Conservation (phyloP, 139 green algal species). For the Chlorella sp. region DNA sequence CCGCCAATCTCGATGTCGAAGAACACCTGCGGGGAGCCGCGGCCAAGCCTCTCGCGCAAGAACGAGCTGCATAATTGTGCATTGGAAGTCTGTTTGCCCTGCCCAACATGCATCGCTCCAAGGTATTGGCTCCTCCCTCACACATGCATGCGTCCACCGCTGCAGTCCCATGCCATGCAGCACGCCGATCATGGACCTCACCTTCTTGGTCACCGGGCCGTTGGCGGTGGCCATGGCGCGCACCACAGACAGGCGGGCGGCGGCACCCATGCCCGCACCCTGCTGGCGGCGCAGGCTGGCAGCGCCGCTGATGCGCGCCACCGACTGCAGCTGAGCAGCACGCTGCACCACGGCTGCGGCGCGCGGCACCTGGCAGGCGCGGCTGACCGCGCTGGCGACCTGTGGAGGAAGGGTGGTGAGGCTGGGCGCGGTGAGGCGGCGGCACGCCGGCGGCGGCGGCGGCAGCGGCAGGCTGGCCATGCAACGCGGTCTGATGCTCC, state of each 20-base stretch:
- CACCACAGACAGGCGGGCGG: constrained; percentile 2
- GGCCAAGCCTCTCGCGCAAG: too few species aligned
- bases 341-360: not conserved
- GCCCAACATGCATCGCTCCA: too few species aligned
- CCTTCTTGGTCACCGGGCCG: constrained; percentile 35
- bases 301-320: not conserved
- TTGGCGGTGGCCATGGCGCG: constrained; percentile 3
- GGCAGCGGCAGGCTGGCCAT: too few species aligned
- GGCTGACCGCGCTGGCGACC: constrained; percentile 2
- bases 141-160: too few species aligned
- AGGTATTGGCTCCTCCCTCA: too few species aligned
- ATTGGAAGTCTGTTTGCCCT: too few species aligned
- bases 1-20: constrained; percentile 54
- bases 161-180: too few species aligned
- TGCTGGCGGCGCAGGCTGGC: constrained; percentile 11
- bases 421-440: not conserved
- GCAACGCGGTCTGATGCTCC: too few species aligned
- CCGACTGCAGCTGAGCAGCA: constrained; percentile 10
- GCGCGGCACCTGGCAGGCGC: constrained; percentile 10
- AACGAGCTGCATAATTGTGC: too few species aligned
- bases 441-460: not conserved
- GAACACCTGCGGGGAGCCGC: not conserved
- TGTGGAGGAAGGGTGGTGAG: not conserved
- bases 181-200: not conserved
- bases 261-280: not conserved